Evolutionary conservation across 768 basidiomycete species (phyloP), one percentile per base, ranked within the genome.

Genomic region (Phanerochaete sordida): DNA sequence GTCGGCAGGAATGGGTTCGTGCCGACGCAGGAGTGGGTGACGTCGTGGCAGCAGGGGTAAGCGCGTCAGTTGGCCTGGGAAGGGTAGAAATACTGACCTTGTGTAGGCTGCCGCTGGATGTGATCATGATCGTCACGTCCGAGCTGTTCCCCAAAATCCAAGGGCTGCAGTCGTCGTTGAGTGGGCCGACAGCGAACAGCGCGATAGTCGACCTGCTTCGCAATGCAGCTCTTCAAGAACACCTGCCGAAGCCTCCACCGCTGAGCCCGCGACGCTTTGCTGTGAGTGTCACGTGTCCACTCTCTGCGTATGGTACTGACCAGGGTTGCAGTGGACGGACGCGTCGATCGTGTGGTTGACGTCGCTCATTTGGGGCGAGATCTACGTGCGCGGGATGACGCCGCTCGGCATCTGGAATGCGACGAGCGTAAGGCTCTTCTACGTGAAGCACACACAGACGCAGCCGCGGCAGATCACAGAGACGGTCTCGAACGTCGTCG

Each of bases 21-120:
- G 8, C 95, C 97, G 12, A 97, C 94, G 2, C 93, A 97, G 71
- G 93, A 94, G 84, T 99, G 97, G 96, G 94, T 94, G 3, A 84
- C 90, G 23, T 95, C 95, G 1, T 98, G 96, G 96, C 92, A 96
- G 66, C 93, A 95, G 81, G 95, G 95, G 93, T 93, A 23, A 21
- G 53, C 21, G n/a, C 13, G 19, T 39, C 65, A 70, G 79, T 27
- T n/a, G n/a, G n/a, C 16, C 24, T 31, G 26, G 23, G 23, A 35
- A 33, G 24, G 11, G 31, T 30, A 3, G 19, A 12, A 16, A 9
- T 55, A 21, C 19, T 51, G 48, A 26, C 21, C 24, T 28, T 43
- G 39, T 56, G 21, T 63, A 95, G 93, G 12, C 79, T 98, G 30
- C 95, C 96, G 9, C 80, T 98, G 43, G 95, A 97, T 70, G 79